Evolutionary conservation across 2,329 filamentous ascomycete genomes (phyloP).

Genomic region (Mollisiaceae sp.): DNA sequence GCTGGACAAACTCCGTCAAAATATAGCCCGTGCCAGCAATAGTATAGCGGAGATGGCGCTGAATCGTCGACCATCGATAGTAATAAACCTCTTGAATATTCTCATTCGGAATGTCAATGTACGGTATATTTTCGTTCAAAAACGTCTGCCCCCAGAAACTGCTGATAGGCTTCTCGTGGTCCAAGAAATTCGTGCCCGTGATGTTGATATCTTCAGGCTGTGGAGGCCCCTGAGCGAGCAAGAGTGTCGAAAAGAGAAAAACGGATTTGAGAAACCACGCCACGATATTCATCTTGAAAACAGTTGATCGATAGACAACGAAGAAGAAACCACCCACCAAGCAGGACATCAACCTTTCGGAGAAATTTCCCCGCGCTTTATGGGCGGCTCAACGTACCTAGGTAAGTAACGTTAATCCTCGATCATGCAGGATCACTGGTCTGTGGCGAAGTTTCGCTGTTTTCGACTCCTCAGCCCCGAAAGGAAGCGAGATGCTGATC

Average conservation of each 20-base stretch:
- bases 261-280: neutral
- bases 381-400: neutral
- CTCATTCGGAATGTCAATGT: conserved; percentile 49
- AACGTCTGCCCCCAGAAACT: conserved; percentile 36
- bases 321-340: neutral
- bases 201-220: conserved; percentile 18
- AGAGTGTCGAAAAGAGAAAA: neutral
- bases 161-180: conserved; percentile 33
- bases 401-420: neutral
- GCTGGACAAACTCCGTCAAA: conserved; percentile 51
- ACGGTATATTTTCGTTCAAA: conserved; percentile 49
- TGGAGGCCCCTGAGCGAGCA: neutral
- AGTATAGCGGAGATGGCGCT: conserved; percentile 49
- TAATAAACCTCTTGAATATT: conserved; percentile 52
- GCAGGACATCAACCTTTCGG: neutral
- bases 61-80: conserved; percentile 49
- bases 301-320: neutral
- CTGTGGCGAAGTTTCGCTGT: neutral
- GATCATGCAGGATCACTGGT: neutral
- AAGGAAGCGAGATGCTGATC: conserved; percentile 1
- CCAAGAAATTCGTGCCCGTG: conserved; percentile 29
- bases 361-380: neutral
- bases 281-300: conserved; percentile 9
- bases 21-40: conserved; percentile 49
- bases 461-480: neutral